A percentile compares a stretch with the other conserved stretches of the same genome.
These are phyloP conservation scores for Gaultheria prostrata DNA, from an alignment of 148 eudicot species.

Conservation along the genomic window DNA sequence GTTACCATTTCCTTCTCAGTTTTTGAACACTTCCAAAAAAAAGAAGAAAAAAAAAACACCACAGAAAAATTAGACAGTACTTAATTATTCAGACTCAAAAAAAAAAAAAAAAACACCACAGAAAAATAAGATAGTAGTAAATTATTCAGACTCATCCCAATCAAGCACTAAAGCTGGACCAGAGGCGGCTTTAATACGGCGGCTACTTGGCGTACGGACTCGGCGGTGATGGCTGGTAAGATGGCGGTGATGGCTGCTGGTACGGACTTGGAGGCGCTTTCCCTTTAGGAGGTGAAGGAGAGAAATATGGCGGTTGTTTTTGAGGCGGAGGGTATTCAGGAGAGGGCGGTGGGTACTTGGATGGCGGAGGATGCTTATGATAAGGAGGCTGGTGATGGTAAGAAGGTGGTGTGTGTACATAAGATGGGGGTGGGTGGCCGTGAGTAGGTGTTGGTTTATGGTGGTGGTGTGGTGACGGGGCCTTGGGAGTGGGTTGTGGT, in stretches of 20 bases:
- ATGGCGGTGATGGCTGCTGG: background rate
- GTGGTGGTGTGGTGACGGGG: background rate
- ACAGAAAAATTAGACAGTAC: background rate
- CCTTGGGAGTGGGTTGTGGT: background rate
- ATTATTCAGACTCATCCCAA: background rate
- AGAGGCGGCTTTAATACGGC: background rate
- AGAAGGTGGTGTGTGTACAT: background rate
- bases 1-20: background rate
- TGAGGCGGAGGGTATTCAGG: background rate
- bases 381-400: background rate
- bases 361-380: background rate
- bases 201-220: background rate
- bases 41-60: background rate
- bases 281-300: background rate
- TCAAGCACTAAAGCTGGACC: background rate
- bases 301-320: background rate
- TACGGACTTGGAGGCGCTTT: background rate
- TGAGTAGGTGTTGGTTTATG: background rate
- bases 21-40: background rate
- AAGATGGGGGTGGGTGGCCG: background rate
- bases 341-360: constrained; percentile 3
- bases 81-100: background rate
- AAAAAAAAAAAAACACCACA: background rate
- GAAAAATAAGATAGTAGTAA: background rate
- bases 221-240: background rate